phyloP scores from a whole-genome alignment of 208 protist genomes.

The Trypanosoma melophagium region DNA sequence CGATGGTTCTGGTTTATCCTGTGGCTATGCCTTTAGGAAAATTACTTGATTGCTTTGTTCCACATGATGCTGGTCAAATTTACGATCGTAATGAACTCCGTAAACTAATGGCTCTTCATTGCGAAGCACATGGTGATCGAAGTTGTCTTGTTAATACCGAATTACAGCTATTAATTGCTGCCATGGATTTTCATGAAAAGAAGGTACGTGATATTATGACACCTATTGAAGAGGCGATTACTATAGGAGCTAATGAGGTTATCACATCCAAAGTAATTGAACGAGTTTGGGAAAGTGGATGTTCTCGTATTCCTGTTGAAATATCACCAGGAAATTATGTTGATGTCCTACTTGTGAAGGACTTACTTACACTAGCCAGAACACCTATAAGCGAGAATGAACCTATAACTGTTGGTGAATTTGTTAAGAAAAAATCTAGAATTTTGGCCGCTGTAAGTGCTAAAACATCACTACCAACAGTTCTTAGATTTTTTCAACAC shows the following conservation, averaged over 20 bases:
- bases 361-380: slow-evolving; percentile 59
- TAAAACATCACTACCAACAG: slow-evolving; percentile 59
- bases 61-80: slow-evolving; percentile 69
- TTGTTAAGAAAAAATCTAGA: slow-evolving; percentile 67
- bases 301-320: slow-evolving; percentile 81
- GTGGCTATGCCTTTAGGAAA: slow-evolving; percentile 71
- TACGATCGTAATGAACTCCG: slow-evolving; percentile 88
- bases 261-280: slow-evolving; percentile 79
- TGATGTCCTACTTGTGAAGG: slow-evolving; percentile 79
- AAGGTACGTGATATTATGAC: slow-evolving; percentile 83
- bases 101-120: slow-evolving; percentile 87
- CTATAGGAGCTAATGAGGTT: slow-evolving; percentile 55
- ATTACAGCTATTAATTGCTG: slow-evolving; percentile 78
- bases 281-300: slow-evolving; percentile 73
- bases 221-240: slow-evolving; percentile 58
- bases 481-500: slow-evolving; percentile 84
- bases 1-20: slow-evolving; percentile 79
- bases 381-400: slow-evolving; percentile 2
- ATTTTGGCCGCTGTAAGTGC: slow-evolving; percentile 58
- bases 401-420: slow-evolving; percentile 62
- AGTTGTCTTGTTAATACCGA: slow-evolving; percentile 70
- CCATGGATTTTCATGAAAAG: slow-evolving; percentile 89
- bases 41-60: slow-evolving; percentile 77
- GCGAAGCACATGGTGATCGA: slow-evolving; percentile 49
- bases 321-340: slow-evolving; percentile 32